Conservation (phyloP, 768 basidiomycete species). For the Lactarius evosmus region DNA sequence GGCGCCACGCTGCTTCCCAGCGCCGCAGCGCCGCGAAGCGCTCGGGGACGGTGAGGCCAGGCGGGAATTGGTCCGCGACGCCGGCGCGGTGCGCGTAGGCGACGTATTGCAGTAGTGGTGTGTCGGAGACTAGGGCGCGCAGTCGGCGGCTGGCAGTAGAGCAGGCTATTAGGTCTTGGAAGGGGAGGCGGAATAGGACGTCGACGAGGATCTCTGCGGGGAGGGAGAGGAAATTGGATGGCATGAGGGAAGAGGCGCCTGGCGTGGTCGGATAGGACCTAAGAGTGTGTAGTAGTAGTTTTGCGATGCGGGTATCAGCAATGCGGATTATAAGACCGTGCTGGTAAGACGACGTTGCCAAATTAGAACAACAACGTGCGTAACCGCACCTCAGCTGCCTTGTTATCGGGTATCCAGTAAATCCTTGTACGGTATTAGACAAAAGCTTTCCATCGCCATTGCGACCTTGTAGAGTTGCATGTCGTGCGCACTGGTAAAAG, state of each 20-base stretch:
- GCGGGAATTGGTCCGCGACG: background rate
- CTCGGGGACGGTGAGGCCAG: background rate
- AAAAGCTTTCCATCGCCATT: background rate
- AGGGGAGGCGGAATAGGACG: background rate
- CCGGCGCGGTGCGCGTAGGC: background rate
- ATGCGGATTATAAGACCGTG: background rate
- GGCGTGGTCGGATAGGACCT: background rate
- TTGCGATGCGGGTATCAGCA: background rate
- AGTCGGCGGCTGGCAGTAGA: background rate
- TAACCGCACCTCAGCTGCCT: background rate
- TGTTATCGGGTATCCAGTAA: background rate
- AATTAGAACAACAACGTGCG: background rate
- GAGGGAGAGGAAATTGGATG: slow-evolving; percentile 2
- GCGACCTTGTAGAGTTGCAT: background rate
- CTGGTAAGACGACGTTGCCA: too few species aligned
- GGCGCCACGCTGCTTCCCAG: slow-evolving; percentile 5
- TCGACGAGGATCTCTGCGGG: slow-evolving; percentile 5
- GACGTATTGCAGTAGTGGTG: slow-evolving; percentile 3
- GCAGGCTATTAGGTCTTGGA: background rate
- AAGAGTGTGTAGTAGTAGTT: background rate
- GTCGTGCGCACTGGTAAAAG: background rate
- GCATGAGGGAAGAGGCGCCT: background rate
- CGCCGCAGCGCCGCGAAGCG: background rate
- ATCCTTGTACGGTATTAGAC: too few species aligned
- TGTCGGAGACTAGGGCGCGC: background rate